Base-by-base conservation (phyloP, 805 yeast species). In the Priceomyces medius region DNA sequence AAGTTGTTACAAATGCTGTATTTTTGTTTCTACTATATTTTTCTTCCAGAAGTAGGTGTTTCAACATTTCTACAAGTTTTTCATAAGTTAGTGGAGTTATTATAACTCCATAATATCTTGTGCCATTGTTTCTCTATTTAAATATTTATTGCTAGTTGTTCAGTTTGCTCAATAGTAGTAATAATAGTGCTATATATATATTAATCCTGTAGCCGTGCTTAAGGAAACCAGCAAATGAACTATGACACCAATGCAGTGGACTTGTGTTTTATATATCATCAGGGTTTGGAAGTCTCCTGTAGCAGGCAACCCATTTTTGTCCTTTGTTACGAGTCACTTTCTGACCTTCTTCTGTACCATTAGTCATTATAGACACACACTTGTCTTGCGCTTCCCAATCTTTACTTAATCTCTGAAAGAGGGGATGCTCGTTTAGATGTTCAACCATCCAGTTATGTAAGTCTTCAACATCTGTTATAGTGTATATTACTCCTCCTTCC, bases 311-410 rank as follows among this genome's bases (percentile, higher is more conserved):
- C 63, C 74, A 93, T 61, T 93, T 93, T 48, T 71, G 73, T 21
- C 99, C 99, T 31, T 83, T 76, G 59, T 93, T 93, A 56, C 99
- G 79, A 35, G 81, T 83, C 27, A 93, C 99, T 65, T 93, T 93
- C 67, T 93, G 90, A 44, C 99, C 99, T 65, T 93, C 99, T 64
- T 93, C 99, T 1, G 99, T 93, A n/a, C 93, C 83, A 46, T 83
- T 81, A 44, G 79, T 80, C 98, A 93, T 93, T 38, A 88, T 78
- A 46, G 76, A 66, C 17, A 90, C 98, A 66, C 98, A 90, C 47
- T 69, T 68, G 63, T 93, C 99, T 17, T 71, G 64, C 2, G 63
- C 60, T 64, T 90, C 97, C 87, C 95, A 88, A 48, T 85, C 90
- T 46, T 77, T 70, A 32, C 76, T 66, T 48, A 89, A 75, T 51